These are phyloP conservation scores for Saccharomyces hybrid DNA, from an alignment of 1,139 yeast genomes.

Conservation along the genomic window DNA sequence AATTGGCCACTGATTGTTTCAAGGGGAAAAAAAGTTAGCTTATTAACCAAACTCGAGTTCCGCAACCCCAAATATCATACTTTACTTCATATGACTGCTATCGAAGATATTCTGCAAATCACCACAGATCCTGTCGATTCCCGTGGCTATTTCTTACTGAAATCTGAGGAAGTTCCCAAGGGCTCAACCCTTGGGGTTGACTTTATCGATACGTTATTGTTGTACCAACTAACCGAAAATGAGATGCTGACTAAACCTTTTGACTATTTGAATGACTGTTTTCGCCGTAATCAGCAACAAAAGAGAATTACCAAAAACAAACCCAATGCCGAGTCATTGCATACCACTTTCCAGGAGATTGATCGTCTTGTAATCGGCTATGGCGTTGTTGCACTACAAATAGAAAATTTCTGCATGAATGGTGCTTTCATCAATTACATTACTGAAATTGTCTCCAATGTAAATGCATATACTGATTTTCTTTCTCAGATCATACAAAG, in stretches of 20 bases:
- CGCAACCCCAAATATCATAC: neutral
- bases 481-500: slow-evolving; percentile 50
- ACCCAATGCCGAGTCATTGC: slow-evolving; percentile 32
- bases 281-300: slow-evolving; percentile 23
- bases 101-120: slow-evolving; percentile 28
- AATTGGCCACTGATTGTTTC: neutral
- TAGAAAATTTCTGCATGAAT: slow-evolving; percentile 32
- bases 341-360: slow-evolving; percentile 41
- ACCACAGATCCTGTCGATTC: slow-evolving; percentile 17
- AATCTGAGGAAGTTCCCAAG: slow-evolving; percentile 12
- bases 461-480: slow-evolving; percentile 44
- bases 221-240: slow-evolving; percentile 31
- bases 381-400: slow-evolving; percentile 62
- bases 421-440: slow-evolving; percentile 26
- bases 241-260: slow-evolving; percentile 19
- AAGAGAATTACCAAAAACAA: slow-evolving; percentile 22
- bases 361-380: slow-evolving; percentile 54
- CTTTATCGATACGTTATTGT: slow-evolving; percentile 25
- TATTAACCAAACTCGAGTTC: neutral
- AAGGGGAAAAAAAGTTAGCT: neutral
- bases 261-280: slow-evolving; percentile 26
- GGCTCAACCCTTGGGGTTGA: slow-evolving; percentile 10
- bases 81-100: slow-evolving; percentile 14
- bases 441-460: slow-evolving; percentile 32
- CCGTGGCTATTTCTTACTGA: slow-evolving; percentile 16